A percentile compares a stretch with the other conserved stretches of the same genome.
Evolutionary conservation across 805 yeast genomes (phyloP).

Genomic region (Ogataea henricii): DNA sequence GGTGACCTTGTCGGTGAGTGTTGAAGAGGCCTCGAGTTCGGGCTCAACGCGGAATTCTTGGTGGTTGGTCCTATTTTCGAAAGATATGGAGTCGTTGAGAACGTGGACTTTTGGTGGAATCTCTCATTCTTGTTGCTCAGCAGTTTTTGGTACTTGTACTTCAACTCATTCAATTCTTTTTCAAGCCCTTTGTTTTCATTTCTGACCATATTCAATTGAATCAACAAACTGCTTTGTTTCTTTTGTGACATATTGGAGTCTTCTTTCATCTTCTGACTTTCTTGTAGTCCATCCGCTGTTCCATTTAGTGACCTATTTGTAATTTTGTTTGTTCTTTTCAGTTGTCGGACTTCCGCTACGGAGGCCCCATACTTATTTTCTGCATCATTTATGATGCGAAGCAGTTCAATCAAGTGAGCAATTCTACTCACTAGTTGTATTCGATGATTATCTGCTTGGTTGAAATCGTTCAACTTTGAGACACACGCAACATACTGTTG

Average conservation of each 20-base stretch:
- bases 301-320: background rate
- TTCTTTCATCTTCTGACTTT: background rate
- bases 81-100: slow-evolving; percentile 28
- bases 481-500: slow-evolving; percentile 2
- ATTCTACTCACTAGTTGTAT: slow-evolving; percentile 13
- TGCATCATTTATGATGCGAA: slow-evolving; percentile 5
- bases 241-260: slow-evolving; percentile 9
- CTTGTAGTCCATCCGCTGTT: background rate
- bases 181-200: slow-evolving; percentile 18
- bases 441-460: slow-evolving; percentile 11
- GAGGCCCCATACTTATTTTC: background rate
- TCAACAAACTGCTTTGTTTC: slow-evolving; percentile 17
- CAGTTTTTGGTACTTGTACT: slow-evolving; percentile 7
- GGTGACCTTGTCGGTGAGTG: slow-evolving; percentile 4
- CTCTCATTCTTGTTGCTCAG: slow-evolving; percentile 6
- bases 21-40: background rate
- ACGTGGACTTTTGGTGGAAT: slow-evolving; percentile 11
- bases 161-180: slow-evolving; percentile 14
- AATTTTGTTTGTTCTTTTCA: slow-evolving; percentile 3
- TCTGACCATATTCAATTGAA: slow-evolving; percentile 15
- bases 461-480: slow-evolving; percentile 8
- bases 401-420: slow-evolving; percentile 14
- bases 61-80: slow-evolving; percentile 11
- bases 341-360: slow-evolving; percentile 8
- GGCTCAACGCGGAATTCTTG: background rate